A percentile compares a stretch with the other conserved stretches of the same genome.
These are phyloP conservation scores for Hamamelis virginiana DNA, from an alignment of 164 flowering plant species.

Conservation along the genomic window DNA sequence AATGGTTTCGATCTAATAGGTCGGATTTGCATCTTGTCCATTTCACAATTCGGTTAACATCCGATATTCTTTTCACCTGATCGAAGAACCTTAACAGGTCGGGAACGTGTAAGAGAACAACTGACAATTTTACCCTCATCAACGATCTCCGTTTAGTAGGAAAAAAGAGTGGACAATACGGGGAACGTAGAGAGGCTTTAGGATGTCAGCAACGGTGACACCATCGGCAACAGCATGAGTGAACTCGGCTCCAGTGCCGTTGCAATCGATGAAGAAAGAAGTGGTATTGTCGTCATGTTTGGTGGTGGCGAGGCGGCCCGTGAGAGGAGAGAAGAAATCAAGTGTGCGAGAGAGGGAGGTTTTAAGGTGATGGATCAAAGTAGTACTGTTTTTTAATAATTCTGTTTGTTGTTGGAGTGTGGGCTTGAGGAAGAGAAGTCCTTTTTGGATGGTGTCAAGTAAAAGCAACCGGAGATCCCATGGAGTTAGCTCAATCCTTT, in stretches of 20 bases:
- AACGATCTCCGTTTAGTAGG: conserved; percentile 11
- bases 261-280: conserved; percentile 40
- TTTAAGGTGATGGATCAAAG: conserved; percentile 22
- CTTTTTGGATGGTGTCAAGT: conserved; percentile 36
- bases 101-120: too few relatives aligned
- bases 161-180: conserved; percentile 37
- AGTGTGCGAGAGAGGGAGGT: conserved; percentile 36
- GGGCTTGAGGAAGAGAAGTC: conserved; percentile 40
- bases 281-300: too few relatives aligned
- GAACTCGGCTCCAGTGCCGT: conserved; percentile 42
- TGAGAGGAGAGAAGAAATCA: conserved; percentile 32
- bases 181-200: too few relatives aligned
- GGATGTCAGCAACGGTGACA: conserved; percentile 33
- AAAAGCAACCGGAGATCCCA: too few relatives aligned
- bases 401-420: too few relatives aligned
- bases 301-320: conserved; percentile 38
- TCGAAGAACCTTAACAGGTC: too few relatives aligned
- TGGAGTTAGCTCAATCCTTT: conserved; percentile 18
- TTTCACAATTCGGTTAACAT: too few relatives aligned
- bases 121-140: too few relatives aligned
- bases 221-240: conserved; percentile 37
- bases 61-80: too few relatives aligned
- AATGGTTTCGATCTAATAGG: conserved; percentile 31
- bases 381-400: too few relatives aligned
- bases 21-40: conserved; percentile 27